Evolutionary conservation across 176 grass and related monocot species (phyloP), one percentile per base, ranked within the genome.

Genomic region (Avena atlantica): DNA sequence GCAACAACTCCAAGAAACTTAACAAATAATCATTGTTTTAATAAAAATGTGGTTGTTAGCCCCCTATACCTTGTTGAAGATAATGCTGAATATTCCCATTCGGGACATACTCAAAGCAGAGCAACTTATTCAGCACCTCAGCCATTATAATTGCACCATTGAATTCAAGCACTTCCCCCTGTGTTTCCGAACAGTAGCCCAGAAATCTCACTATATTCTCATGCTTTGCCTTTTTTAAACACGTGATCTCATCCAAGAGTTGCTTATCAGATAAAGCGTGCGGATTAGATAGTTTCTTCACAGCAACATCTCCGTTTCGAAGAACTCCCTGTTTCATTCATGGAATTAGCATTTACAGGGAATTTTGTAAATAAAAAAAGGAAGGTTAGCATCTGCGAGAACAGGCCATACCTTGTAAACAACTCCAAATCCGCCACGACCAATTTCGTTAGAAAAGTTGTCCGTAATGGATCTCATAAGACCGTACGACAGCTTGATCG

Each of bases 81-180:
- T 79, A 60, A 12, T 79, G 17, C 3, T 13, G 1, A 3, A 61
- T 34, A 11, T 17, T 79, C 42, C 59, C 37, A 44, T 60, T 23
- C 8, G 76, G 76, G 42, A 42, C 5, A 44, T 79, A 60, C 4
- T 79, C 76, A 60, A 79, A n/a, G 31, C 53, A 42, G 27, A 79
- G 53, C 2, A 61, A 79, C 53, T 36, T 78, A 0, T 10, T 9
- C 1, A 12, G 16, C 10, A 13, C 20, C 2, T 59, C 76, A 13
- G 31, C 53, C 17, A 78, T 40, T 40, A 78, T 2, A 6, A 0
- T 1, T 36, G 0, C 2, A 19, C 76, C 53, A 6, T 59, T 4
- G 4, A 6, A 1, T 2, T 40, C 9, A 6, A 21, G 8, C 3
- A 78, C 4, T 42, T 78, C 1, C 12, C 4, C 1, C 10, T 56